Conservation (phyloP, 2,329 filamentous ascomycete species). For the Claviceps sp. region DNA sequence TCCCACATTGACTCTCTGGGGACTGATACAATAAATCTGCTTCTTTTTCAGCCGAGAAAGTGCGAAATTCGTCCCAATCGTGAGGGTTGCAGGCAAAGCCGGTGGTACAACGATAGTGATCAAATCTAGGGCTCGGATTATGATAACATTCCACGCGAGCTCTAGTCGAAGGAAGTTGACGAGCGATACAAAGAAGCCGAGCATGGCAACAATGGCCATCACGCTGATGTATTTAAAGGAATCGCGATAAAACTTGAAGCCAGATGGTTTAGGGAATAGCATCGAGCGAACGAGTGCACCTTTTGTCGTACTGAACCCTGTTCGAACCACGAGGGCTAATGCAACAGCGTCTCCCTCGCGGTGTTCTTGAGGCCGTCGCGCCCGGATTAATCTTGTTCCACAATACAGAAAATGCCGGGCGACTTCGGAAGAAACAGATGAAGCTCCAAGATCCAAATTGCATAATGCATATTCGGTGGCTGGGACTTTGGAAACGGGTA, state of each 20-base stretch:
- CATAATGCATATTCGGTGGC: slow-evolving; percentile 68
- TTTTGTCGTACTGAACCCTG: slow-evolving; percentile 95
- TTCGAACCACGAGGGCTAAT: slow-evolving; percentile 81
- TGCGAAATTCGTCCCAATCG: slow-evolving; percentile 94
- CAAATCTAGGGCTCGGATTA: slow-evolving; percentile 82
- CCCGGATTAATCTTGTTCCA: slow-evolving; percentile 89
- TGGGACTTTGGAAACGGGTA: slow-evolving; percentile 87
- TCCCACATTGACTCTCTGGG: slow-evolving; percentile 90
- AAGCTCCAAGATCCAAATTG: slow-evolving; percentile 62
- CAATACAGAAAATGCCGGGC: slow-evolving; percentile 87
- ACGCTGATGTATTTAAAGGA: slow-evolving; percentile 97
- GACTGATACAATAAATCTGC: slow-evolving; percentile 94
- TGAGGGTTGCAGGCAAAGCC: slow-evolving; percentile 83
- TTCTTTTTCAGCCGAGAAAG: slow-evolving; percentile 74
- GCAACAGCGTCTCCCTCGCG: slow-evolving; percentile 80
- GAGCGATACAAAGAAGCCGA: slow-evolving; percentile 85
- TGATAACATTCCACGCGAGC: slow-evolving; percentile 77
- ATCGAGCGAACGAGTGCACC: slow-evolving; percentile 91
- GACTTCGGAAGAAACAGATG: slow-evolving; percentile 69
- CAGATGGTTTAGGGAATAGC: slow-evolving; percentile 95
- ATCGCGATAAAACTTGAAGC: slow-evolving; percentile 96
- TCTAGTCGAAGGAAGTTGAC: slow-evolving; percentile 82
- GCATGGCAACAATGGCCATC: slow-evolving; percentile 72
- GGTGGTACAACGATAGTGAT: slow-evolving; percentile 97
- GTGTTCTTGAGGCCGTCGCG: slow-evolving; percentile 74